Percentiles rank a stretch among this genome's conserved stretches.
Evolutionary conservation across 2,329 filamentous ascomycete species (phyloP).

Genomic region (Tolypocladium album): DNA sequence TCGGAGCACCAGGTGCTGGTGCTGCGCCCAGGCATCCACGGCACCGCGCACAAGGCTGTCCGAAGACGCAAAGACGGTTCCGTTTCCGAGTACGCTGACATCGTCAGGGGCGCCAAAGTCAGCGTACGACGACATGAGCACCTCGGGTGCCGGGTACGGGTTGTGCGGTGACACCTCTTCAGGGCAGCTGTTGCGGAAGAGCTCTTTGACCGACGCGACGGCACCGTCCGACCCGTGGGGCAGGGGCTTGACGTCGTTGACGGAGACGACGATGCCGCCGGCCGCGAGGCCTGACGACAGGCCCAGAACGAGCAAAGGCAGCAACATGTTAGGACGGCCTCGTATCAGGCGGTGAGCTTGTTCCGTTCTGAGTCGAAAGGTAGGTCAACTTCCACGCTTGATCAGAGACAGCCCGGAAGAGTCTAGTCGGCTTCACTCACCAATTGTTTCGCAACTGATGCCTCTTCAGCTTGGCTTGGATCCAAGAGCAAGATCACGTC

Average conservation of each 20-base stretch:
- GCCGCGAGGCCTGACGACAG: conserved; percentile 5
- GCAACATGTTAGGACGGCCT: background rate
- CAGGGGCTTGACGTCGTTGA: conserved; percentile 15
- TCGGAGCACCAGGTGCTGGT: conserved; percentile 37
- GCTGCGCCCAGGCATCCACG: conserved; percentile 36
- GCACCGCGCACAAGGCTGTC: conserved; percentile 32
- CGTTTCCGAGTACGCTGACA: conserved; percentile 4
- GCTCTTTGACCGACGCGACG: conserved; percentile 16
- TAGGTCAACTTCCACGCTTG: background rate
- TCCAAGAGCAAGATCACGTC: background rate
- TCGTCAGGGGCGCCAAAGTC: conserved; percentile 7
- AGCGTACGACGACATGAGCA: conserved; percentile 19
- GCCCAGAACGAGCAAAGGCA: conserved; percentile 4
- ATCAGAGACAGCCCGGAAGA: background rate
- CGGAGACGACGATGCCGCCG: conserved; percentile 13
- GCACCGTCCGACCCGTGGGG: conserved; percentile 10
- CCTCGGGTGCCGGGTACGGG: conserved; percentile 9
- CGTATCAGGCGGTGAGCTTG: background rate
- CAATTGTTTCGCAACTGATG: background rate
- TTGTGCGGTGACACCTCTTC: conserved; percentile 15
- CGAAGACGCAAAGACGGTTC: conserved; percentile 18
- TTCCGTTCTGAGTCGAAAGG: background rate
- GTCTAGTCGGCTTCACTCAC: background rate
- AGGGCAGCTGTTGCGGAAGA: conserved; percentile 20
- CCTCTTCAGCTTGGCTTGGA: background rate